These are phyloP conservation scores for Lactarius akahatsu DNA, from an alignment of 768 basidiomycete genomes.

Conservation along the genomic window DNA sequence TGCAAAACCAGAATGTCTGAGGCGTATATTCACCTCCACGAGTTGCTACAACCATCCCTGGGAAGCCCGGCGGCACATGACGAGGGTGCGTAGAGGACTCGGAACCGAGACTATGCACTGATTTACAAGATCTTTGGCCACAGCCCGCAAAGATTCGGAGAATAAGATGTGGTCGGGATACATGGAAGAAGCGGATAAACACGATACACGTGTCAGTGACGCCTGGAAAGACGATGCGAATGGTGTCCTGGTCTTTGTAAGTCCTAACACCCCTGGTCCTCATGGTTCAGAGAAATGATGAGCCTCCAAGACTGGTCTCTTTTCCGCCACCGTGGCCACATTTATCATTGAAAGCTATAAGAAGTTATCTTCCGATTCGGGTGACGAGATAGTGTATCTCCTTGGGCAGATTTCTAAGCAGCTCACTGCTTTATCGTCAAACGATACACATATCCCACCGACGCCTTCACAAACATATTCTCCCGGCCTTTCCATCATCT, in stretches of 20 bases:
- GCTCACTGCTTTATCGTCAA: conserved; percentile 6
- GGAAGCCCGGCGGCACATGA: background rate
- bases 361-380: conserved; percentile 21
- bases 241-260: conserved; percentile 26
- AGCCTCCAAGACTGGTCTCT: conserved; percentile 27
- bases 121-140: background rate
- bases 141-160: conserved; percentile 3
- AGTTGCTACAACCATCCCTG: background rate
- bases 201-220: conserved; percentile 17
- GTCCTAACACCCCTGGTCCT: background rate
- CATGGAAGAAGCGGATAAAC: conserved; percentile 12
- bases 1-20: conserved; percentile 7
- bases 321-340: conserved; percentile 28
- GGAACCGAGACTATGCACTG: background rate
- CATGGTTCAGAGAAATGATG: background rate
- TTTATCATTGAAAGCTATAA: conserved; percentile 30
- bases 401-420: conserved; percentile 24
- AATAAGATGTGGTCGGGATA: conserved; percentile 27
- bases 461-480: background rate
- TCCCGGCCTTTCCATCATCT: conserved; percentile 4
- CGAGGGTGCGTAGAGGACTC: conserved; percentile 3
- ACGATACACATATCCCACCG: background rate
- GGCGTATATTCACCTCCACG: background rate
- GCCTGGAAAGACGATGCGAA: conserved; percentile 26
- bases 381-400: background rate